Conservation (phyloP, 1,284 basidiomycete species). For the Agroathelia rolfsii region DNA sequence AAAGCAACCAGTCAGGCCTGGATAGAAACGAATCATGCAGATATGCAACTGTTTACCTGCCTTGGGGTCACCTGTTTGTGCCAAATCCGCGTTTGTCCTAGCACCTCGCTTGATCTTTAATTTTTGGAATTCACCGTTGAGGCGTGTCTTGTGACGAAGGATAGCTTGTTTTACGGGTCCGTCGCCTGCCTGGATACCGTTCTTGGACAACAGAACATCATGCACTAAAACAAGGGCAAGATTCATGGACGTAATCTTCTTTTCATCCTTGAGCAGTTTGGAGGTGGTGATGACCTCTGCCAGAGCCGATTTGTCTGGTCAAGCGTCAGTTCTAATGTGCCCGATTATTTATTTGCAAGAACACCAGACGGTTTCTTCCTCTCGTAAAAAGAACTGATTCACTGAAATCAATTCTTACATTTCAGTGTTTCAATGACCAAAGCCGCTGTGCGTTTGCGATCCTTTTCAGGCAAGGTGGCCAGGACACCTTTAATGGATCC, state of each 20-base stretch:
- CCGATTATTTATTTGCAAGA: slow-evolving; percentile 4
- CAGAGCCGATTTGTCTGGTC: slow-evolving; percentile 61
- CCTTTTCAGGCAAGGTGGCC: slow-evolving; percentile 61
- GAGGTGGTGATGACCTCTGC: slow-evolving; percentile 53
- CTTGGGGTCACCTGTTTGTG: slow-evolving; percentile 44
- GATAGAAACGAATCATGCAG: neutral
- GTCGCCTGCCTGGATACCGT: slow-evolving; percentile 80
- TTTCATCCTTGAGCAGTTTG: slow-evolving; percentile 65
- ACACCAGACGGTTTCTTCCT: too few relatives aligned
- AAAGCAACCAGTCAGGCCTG: slow-evolving; percentile 4
- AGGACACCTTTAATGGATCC: slow-evolving; percentile 80
- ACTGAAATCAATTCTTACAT: slow-evolving; percentile 69
- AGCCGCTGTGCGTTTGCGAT: slow-evolving; percentile 68
- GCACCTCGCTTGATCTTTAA: slow-evolving; percentile 75
- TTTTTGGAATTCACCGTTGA: slow-evolving; percentile 77
- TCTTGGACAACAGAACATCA: slow-evolving; percentile 72
- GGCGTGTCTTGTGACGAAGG: slow-evolving; percentile 77
- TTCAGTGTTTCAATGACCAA: slow-evolving; percentile 88
- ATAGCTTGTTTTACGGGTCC: slow-evolving; percentile 81
- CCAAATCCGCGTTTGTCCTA: slow-evolving; percentile 58
- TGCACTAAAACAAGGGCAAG: slow-evolving; percentile 80
- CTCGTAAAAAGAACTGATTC: slow-evolving; percentile 1
- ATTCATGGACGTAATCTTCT: slow-evolving; percentile 61
- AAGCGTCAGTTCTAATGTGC: slow-evolving; percentile 1
- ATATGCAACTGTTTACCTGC: slow-evolving; percentile 36